A percentile compares a stretch with the other conserved stretches of the same genome.
Conservation (phyloP, 768 basidiomycete species). For the Leccinum rimulosum region DNA sequence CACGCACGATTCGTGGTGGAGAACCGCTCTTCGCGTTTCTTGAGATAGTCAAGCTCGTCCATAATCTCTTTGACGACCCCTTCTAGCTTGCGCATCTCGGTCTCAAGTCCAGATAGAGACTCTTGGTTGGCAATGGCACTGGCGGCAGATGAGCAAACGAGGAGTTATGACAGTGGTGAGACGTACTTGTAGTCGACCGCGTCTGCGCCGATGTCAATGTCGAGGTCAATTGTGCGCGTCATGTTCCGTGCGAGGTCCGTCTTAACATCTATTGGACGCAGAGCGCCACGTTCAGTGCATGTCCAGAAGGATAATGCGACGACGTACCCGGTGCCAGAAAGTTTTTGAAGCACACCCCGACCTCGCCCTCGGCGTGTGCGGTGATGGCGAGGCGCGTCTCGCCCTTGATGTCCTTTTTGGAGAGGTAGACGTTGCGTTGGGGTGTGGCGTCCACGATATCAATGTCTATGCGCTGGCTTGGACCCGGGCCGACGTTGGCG, state of each 20-base stretch:
- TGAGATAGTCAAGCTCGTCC: slow-evolving; percentile 91
- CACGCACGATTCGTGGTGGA: slow-evolving; percentile 84
- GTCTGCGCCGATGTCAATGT: slow-evolving; percentile 97
- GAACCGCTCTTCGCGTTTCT: slow-evolving; percentile 86
- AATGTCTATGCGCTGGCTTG: slow-evolving; percentile 83
- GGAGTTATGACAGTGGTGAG: neutral
- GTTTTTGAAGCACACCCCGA: slow-evolving; percentile 95
- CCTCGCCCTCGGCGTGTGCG: slow-evolving; percentile 88
- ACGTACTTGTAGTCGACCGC: slow-evolving; percentile 98
- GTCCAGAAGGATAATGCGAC: neutral
- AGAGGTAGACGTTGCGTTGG: slow-evolving; percentile 85
- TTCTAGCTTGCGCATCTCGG: slow-evolving; percentile 97
- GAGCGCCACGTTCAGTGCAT: neutral
- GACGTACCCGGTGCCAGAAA: slow-evolving; percentile 61
- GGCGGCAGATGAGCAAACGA: neutral
- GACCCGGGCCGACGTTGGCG: slow-evolving; percentile 80
- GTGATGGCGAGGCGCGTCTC: slow-evolving; percentile 95
- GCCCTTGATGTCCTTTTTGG: slow-evolving; percentile 81
- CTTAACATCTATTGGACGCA: slow-evolving; percentile 39
- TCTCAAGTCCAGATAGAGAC: slow-evolving; percentile 91
- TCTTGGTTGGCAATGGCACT: slow-evolving; percentile 99
- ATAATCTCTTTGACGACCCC: slow-evolving; percentile 92
- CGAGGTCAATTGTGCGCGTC: slow-evolving; percentile 79
- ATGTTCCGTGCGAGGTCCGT: slow-evolving; percentile 47
- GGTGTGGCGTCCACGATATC: slow-evolving; percentile 90